Base-by-base conservation (phyloP, 148 eudicot species). In the Rhododendron molle region DNA sequence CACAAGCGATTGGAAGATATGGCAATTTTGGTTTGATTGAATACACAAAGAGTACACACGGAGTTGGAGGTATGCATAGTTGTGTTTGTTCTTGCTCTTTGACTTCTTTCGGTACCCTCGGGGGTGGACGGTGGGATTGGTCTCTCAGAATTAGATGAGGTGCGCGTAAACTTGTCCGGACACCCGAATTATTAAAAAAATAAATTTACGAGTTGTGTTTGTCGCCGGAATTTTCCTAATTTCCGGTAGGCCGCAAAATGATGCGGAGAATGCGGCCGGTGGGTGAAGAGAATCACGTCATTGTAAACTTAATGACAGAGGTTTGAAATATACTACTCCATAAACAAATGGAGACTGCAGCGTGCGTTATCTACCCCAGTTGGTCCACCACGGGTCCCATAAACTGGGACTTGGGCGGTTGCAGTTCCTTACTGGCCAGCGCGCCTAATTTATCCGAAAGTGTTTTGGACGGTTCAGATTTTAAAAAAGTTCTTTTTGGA, bases 241-340 rank as follows among this genome's bases (percentile, higher is more conserved):
- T 83, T 76, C 44, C 78, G 62, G 77, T 38, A 0, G 23, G 72
- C 6, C 16, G 16, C n/a, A 7, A 46, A 7, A 18, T 15, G 78
- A 14, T 83, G 49, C 76, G 72, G 54, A 43, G 40, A 43, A 15
- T 47, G n/a, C 8, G 85, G 79, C 65, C 65, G 84, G 56, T 83
- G 67, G 54, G 44, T 40, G 44, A 83, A 28, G 73, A 40, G 78
- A 11, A 21, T 7, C 6, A 65, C 38, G 21, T 82, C 84, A 62
- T 5, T n/a, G 54, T 62, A 40, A 32, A 13, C 3, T 40, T 28
- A 2, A 82, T n/a, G 28, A 46, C 5, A 21, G 49, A 44, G 13
- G 43, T 23, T 38, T 36, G 20, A n/a, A 23, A 3, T 56, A 32
- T 40, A 5, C 7, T 40, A 40, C 1, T 40, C 7, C 44, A n/a